Base-by-base conservation (phyloP, 1,284 basidiomycete species). In the Blastosporella zonata region DNA sequence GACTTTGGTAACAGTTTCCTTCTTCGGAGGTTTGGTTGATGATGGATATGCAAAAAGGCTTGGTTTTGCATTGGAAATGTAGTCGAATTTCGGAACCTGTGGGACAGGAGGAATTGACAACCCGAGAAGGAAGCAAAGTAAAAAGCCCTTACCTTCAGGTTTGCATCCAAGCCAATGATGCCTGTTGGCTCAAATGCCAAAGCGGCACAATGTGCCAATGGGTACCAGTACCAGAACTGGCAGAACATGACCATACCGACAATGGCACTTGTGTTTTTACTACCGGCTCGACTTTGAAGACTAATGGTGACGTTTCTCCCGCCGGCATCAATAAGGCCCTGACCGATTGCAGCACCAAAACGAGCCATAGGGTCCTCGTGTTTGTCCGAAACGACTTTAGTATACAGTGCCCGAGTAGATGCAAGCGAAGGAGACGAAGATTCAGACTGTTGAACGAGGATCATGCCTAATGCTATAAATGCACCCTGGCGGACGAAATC, bases 171-270 rank as follows among this genome's bases (percentile, higher is more conserved):
- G 20, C 91, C 94, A 60, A 98, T 94, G 53, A 97, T 86, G 9
- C 89, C 92, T 10, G 95, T 97, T 2, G 95, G 93, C 54, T 91
- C 87, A 68, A 98, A 97, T 1, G 93, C 87, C 55, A 98, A 73
- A 59, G 87, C 90, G 13, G 91, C 87, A 59, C 90, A 93, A 62
- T 97, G 94, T n/a, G 93, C 93, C 22, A 97, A 74, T 28, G 95
- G 95, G 70, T 94, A 98, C 95, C 95, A 98, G 67, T 97, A 97
- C 95, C 95, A 98, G 71, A 97, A 97, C 67, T 98, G 95, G 61
- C 89, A 92, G 73, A 98, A 98, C 62, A 98, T 69, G 13, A 88
- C 84, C 90, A 97, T 94, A 22, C 95, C 95, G 33, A 97, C 92
- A 54, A 97, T 91, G 2, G 94, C 92, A 49, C 81, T 90, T 59